phyloP scores from a whole-genome alignment of 768 basidiomycete species.

The Panaeolus papilionaceus region DNA sequence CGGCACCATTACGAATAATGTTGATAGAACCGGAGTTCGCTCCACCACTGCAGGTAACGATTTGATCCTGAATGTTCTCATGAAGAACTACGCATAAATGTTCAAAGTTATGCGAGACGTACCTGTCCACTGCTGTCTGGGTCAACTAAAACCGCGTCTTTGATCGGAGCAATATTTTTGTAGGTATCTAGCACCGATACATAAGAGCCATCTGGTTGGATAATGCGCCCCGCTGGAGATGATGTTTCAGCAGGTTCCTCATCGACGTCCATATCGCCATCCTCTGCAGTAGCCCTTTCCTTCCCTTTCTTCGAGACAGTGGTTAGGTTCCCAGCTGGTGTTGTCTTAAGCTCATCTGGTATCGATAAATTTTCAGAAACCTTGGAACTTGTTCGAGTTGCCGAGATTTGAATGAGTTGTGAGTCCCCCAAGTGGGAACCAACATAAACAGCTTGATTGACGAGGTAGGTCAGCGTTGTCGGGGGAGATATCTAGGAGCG shows the following conservation, averaged over 20 bases:
- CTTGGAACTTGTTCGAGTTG: slow-evolving; percentile 46
- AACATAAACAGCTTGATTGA: slow-evolving; percentile 72
- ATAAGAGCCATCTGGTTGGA: slow-evolving; percentile 60
- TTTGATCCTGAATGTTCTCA: slow-evolving; percentile 57
- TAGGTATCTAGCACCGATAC: slow-evolving; percentile 67
- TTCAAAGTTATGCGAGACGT: slow-evolving; percentile 23
- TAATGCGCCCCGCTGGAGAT: slow-evolving; percentile 48
- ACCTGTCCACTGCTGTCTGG: slow-evolving; percentile 76
- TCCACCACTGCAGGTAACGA: slow-evolving; percentile 88
- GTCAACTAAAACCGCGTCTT: slow-evolving; percentile 82
- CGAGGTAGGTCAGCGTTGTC: slow-evolving; percentile 73
- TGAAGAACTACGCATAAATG: too few species aligned
- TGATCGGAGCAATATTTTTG: slow-evolving; percentile 83
- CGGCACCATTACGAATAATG: slow-evolving; percentile 81
- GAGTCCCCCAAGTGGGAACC: slow-evolving; percentile 87
- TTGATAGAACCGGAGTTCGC: slow-evolving; percentile 78
- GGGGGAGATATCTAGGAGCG: slow-evolving; percentile 68
- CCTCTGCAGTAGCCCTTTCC: slow-evolving; percentile 43
- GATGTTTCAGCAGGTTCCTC: slow-evolving; percentile 31
- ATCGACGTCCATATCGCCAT: slow-evolving; percentile 40
- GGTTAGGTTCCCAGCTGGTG: slow-evolving; percentile 41
- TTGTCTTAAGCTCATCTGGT: slow-evolving; percentile 51
- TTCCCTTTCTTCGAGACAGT: slow-evolving; percentile 38
- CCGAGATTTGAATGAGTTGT: slow-evolving; percentile 69
- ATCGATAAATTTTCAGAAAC: slow-evolving; percentile 57